Evolutionary conservation across 2,329 filamentous ascomycete genomes (phyloP).

Genomic region (Aureobasidium sp.): DNA sequence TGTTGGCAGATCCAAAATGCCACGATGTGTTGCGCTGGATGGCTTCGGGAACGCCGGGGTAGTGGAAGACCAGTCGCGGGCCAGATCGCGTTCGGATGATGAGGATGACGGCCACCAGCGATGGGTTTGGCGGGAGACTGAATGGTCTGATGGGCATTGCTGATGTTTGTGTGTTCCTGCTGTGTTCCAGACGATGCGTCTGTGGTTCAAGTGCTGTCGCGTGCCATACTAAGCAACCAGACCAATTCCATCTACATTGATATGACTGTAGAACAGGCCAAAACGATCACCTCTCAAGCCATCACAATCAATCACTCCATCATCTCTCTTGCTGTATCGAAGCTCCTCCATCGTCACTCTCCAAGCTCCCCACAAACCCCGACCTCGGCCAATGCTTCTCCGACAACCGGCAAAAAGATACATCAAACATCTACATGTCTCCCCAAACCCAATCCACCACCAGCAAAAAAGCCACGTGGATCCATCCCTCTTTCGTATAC

Average conservation of each 20-base stretch:
- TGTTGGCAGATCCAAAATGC: slow-evolving; percentile 10
- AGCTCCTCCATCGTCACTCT: background rate
- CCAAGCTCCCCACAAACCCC: background rate
- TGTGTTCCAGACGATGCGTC: background rate
- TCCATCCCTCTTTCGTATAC: no score
- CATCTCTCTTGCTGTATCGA: background rate
- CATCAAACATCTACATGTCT: background rate
- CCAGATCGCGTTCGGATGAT: slow-evolving; percentile 69
- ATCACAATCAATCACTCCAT: background rate
- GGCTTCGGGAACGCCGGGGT: slow-evolving; percentile 44
- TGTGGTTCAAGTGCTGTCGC: background rate
- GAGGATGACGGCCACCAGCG: slow-evolving; percentile 61
- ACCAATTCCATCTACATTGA: background rate
- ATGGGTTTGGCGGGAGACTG: slow-evolving; percentile 42
- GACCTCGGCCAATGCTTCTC: background rate
- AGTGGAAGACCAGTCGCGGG: slow-evolving; percentile 77
- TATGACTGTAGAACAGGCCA: background rate
- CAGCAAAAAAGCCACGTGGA: no score
- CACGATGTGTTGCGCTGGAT: slow-evolving; percentile 4
- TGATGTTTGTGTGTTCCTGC: background rate
- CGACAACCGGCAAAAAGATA: background rate
- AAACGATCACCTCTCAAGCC: background rate
- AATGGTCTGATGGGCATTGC: slow-evolving; percentile 14
- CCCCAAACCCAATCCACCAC: background rate
- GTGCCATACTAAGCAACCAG: background rate